Evolutionary conservation across 306 rosid species (phyloP), one percentile per base, ranked within the genome.

Genomic region (Vachellia collinsii): DNA sequence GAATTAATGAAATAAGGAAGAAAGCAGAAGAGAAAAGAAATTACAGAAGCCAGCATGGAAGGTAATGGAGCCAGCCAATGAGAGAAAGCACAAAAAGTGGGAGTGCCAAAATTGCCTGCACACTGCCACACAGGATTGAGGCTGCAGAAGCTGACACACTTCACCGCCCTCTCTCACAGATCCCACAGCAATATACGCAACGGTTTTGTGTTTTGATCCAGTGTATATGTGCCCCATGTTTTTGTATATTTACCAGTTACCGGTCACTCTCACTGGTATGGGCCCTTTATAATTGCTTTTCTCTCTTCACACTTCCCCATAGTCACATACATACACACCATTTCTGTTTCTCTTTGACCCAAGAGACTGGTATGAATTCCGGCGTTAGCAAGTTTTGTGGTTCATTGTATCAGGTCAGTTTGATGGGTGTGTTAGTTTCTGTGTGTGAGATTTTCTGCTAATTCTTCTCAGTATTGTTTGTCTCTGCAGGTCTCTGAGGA

Each of bases 81-180:
- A 14, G 37, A 63, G 69, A 13, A 3, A 47, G 11, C 4, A 7
- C 38, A 7, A 20, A 63, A 63, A 29, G 29, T 37, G 22, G 20
- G 3, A 56, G 62, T 56, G 29, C 37, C 6, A 37, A 59, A 59
- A 59, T 59, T 13, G 12, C 25, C 20, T 42, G 71, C 13, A 17
- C 25, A 9, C 29, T 38, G 46, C 71, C 71, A 66, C 5, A n/a
- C 44, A 10, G 44, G 37, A 29, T 62, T 23, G 39, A 4, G 20
- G 42, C 10, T 63, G 19, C 69, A 34, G n/a, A 66, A 1, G 46
- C 71, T 38, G 71, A 41, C 71, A 66, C 3, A 4, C 25, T 42
- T 23, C 71, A 66, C 47, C 71, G 63, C 63, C 4, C n/a, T 62
- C 68, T n/a, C n/a, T 63, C 42, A 13, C 68, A n/a, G 37, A 63